These are phyloP conservation scores for Tetrahymena malaccensis DNA, from an alignment of 73 alveolate species.

Conservation along the genomic window DNA sequence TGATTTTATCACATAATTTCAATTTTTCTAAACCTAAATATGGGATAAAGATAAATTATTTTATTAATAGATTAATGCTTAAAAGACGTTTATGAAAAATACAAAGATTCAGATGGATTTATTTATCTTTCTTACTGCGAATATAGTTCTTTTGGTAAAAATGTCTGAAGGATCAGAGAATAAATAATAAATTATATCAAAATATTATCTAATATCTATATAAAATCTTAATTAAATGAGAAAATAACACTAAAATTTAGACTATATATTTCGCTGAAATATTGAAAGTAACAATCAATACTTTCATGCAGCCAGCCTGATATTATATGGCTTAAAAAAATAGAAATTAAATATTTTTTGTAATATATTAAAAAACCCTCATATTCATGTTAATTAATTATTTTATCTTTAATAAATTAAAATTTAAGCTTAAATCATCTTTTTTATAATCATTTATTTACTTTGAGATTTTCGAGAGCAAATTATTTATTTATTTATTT, in stretches of 20 bases:
- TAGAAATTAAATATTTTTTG: neutral
- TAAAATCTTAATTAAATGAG: neutral
- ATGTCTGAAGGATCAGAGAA: neutral
- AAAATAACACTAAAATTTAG: neutral
- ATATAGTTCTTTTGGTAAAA: neutral
- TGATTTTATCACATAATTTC: neutral
- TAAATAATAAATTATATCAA: neutral
- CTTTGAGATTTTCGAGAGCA: too few relatives aligned
- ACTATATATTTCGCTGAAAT: neutral
- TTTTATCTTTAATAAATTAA: too few relatives aligned
- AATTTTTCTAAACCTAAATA: neutral
- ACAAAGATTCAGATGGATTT: neutral
- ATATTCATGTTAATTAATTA: neutral
- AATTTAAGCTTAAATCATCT: too few relatives aligned
- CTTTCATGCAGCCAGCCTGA: neutral
- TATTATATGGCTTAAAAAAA: too few relatives aligned
- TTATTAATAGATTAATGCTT: neutral
- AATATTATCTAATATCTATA: neutral
- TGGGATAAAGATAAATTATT: neutral
- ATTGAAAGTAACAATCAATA: neutral
- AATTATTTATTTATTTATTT: too few relatives aligned
- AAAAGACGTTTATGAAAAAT: neutral
- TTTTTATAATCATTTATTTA: too few relatives aligned
- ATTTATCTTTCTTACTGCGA: neutral
- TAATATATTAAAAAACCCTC: neutral